phyloP scores from a whole-genome alignment of 805 yeast species.

The Candida orba region DNA sequence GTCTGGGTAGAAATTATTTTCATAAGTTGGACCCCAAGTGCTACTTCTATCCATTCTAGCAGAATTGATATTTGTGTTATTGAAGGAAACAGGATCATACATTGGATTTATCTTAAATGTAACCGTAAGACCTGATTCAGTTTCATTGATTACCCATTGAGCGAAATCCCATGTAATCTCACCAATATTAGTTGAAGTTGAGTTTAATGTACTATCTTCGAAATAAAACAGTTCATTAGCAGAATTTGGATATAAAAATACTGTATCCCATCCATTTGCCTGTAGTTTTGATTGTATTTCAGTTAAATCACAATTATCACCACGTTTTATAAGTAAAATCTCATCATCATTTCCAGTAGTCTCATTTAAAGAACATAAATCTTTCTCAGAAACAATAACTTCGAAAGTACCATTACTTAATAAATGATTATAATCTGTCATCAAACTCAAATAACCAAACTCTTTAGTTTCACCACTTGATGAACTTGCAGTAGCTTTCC shows the following conservation, averaged over 20 bases:
- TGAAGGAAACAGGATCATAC: background rate
- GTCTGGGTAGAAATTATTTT: conserved; percentile 9
- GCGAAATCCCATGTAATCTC: conserved; percentile 5
- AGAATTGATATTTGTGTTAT: conserved; percentile 1
- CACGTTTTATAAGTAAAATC: conserved; percentile 2
- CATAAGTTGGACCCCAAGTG: conserved; percentile 12
- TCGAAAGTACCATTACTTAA: conserved; percentile 2
- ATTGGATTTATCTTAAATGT: conserved; percentile 1
- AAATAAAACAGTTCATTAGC: background rate
- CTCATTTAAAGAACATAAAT: too few species aligned
- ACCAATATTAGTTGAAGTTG: background rate
- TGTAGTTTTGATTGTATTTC: too few species aligned
- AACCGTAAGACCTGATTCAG: conserved; percentile 4
- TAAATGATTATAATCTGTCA: conserved; percentile 1
- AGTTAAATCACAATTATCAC: conserved; percentile 1
- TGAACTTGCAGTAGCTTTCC: conserved; percentile 4
- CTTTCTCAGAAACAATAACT: background rate
- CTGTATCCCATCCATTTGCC: background rate
- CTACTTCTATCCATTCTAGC: conserved; percentile 8
- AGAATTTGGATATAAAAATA: background rate
- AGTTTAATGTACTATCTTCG: too few species aligned
- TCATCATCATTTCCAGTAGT: background rate
- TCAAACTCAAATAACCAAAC: conserved; percentile 4
- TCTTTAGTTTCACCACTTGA: conserved; percentile 6
- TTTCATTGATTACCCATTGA: conserved; percentile 7